Evolutionary conservation across 441 rosid genomes (phyloP).

Genomic region (Populus hybrid): DNA sequence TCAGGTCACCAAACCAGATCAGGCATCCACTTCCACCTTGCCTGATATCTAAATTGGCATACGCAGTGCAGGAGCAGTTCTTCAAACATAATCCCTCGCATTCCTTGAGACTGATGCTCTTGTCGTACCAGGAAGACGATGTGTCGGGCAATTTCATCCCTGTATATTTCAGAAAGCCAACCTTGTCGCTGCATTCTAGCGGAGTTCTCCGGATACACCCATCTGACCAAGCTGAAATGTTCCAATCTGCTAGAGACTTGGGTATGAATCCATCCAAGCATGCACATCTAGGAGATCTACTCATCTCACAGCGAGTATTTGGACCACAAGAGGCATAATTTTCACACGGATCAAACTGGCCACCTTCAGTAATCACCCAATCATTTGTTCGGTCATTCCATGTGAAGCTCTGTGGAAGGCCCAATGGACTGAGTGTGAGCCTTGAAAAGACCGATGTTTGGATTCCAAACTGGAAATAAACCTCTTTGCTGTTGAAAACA

Average conservation of each 20-base stretch:
- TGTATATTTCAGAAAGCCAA: constrained; percentile 29
- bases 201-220: constrained; percentile 54
- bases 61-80: constrained; percentile 64
- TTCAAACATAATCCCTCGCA: constrained; percentile 43
- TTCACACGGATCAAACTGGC: too few species aligned
- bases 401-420: constrained; percentile 34
- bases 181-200: background rate
- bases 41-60: constrained; percentile 39
- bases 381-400: constrained; percentile 32
- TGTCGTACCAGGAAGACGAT: constrained; percentile 18
- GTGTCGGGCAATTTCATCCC: constrained; percentile 59
- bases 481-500: constrained; percentile 27
- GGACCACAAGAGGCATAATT: too few species aligned
- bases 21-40: constrained; percentile 54
- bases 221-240: background rate
- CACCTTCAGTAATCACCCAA: too few species aligned
- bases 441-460: constrained; percentile 28
- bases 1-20: constrained; percentile 48
- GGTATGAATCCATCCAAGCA: too few species aligned
- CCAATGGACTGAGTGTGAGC: constrained; percentile 32
- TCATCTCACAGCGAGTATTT: too few species aligned
- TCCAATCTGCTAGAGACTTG: too few species aligned
- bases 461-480: constrained; percentile 31
- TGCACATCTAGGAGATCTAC: too few species aligned
- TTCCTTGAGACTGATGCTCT: constrained; percentile 33